Base-by-base conservation (phyloP, 306 rosid species). In the Lagenaria siceraria region DNA sequence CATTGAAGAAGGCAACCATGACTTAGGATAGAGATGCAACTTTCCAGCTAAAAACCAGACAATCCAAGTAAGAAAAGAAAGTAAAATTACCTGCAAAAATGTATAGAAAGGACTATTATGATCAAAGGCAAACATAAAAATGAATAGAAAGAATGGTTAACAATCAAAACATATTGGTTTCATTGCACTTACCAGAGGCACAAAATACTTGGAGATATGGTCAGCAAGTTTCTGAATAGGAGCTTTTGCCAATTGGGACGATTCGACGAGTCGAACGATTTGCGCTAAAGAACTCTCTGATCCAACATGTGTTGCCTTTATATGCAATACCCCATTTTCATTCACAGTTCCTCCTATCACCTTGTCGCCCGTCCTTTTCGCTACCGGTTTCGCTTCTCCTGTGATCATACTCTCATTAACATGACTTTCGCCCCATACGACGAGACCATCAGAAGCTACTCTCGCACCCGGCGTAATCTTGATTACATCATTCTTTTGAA, bases 181-280 rank as follows among this genome's bases (percentile, higher is more conserved):
- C 73, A 51, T 22, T 31, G 9, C 55, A 60, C 68, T 83, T 72
- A 90, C 97, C 82, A 89, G 7, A 29, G 98, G 98, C 79, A 93
- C 98, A 77, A 93, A 90, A 81, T 87, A 93, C 64, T 88, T 90
- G 53, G 96, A 93, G 79, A 93, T 90, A 35, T 75, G 86, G 69
- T 93, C 98, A 0, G 98, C 98, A 69, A 88, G 77, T 78, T 90
- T 93, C 79, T 93, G 98, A 0, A 93, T 92, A 4, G 98, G 96
- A 83, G 98, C 98, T 80, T 93, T 93, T 35, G 93, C 98, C 98
- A 93, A 86, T 68, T 93, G 98, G 2, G 96, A 96, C 40, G 98
- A 85, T 76, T 93, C 96, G 42, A 93, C 98, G 42, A 93, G 98
- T 61, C 93, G 77, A 75, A 93, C 95, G 78, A 93, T 93, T 84